Conservation (phyloP, 2,329 filamentous ascomycete genomes). For the Septoria petroselini region DNA sequence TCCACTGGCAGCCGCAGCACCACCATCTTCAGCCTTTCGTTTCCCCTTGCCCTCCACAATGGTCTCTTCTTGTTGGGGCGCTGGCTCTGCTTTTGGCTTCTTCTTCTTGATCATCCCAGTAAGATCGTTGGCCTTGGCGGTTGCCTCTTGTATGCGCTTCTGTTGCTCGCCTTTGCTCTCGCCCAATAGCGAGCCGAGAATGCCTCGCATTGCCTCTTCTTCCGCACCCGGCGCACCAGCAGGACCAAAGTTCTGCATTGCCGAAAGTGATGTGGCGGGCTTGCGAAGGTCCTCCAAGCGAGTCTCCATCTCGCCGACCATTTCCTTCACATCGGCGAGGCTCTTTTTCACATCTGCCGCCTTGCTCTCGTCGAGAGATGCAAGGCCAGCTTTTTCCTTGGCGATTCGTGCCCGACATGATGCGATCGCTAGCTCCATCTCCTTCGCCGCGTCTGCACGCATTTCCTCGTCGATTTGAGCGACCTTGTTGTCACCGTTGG, state of each 20-base stretch:
- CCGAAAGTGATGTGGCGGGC: slow-evolving; percentile 57
- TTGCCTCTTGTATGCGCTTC: slow-evolving; percentile 67
- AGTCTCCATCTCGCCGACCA: slow-evolving; percentile 75
- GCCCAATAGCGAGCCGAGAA: slow-evolving; percentile 63
- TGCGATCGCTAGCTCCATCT: slow-evolving; percentile 71
- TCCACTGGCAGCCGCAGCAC: slow-evolving; percentile 2
- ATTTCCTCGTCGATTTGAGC: slow-evolving; percentile 62
- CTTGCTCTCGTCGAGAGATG: slow-evolving; percentile 51
- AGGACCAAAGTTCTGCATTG: slow-evolving; percentile 44
- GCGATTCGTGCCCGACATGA: slow-evolving; percentile 69
- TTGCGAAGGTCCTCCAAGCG: slow-evolving; percentile 68
- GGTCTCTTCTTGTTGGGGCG: slow-evolving; percentile 14
- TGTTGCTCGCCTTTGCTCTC: slow-evolving; percentile 60
- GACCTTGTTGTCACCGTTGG: slow-evolving; percentile 40
- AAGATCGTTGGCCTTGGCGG: slow-evolving; percentile 70
- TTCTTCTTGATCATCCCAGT: slow-evolving; percentile 71
- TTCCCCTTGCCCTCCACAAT: slow-evolving; percentile 32
- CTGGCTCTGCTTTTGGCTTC: slow-evolving; percentile 33
- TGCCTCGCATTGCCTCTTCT: slow-evolving; percentile 53
- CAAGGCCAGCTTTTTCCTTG: slow-evolving; percentile 65
- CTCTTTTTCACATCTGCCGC: slow-evolving; percentile 61
- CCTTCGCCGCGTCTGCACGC: slow-evolving; percentile 65
- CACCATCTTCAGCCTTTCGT: slow-evolving; percentile 29
- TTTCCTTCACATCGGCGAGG: slow-evolving; percentile 72
- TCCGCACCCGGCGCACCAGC: slow-evolving; percentile 45